phyloP scores from a whole-genome alignment of 129 eudicot species.

The Erigeron canadensis region DNA sequence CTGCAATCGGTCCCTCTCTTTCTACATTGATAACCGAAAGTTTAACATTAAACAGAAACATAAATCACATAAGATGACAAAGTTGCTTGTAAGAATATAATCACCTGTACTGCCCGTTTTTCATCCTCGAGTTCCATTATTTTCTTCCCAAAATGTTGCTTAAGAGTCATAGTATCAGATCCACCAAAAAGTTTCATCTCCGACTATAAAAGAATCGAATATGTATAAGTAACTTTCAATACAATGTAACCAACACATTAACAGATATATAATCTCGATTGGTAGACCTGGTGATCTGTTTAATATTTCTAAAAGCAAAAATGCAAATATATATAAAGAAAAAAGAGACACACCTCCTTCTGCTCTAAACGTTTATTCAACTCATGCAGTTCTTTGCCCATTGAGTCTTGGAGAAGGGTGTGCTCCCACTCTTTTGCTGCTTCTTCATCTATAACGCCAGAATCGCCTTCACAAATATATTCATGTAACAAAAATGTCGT shows the following conservation, averaged over 20 bases:
- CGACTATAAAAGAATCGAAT: conserved; percentile 52
- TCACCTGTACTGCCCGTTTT: conserved; percentile 91
- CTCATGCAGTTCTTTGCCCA: conserved; percentile 90
- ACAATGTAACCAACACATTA: background rate
- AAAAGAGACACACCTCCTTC: conserved; percentile 60
- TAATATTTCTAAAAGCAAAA: background rate
- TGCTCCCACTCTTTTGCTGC: conserved; percentile 98
- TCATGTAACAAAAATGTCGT: conserved; percentile 11
- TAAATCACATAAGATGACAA: conserved; percentile 3
- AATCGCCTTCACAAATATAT: conserved; percentile 56
- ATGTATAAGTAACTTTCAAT: background rate
- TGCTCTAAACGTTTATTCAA: conserved; percentile 82
- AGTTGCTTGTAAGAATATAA: background rate
- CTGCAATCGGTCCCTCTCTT: conserved; percentile 84
- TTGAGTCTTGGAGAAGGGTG: conserved; percentile 79
- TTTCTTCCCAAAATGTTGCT: conserved; percentile 98
- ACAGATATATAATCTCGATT: background rate
- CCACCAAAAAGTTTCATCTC: conserved; percentile 97
- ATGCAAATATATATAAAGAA: background rate
- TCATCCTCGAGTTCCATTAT: conserved; percentile 95
- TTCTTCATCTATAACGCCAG: conserved; percentile 87
- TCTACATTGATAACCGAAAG: conserved; percentile 43
- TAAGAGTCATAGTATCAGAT: conserved; percentile 76
- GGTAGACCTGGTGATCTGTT: background rate
- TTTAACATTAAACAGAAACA: background rate